A percentile compares a stretch with the other conserved stretches of the same genome.
These are phyloP conservation scores for Phytophthora pinifolia DNA, from an alignment of 352 stramenopile genomes.

Conservation along the genomic window DNA sequence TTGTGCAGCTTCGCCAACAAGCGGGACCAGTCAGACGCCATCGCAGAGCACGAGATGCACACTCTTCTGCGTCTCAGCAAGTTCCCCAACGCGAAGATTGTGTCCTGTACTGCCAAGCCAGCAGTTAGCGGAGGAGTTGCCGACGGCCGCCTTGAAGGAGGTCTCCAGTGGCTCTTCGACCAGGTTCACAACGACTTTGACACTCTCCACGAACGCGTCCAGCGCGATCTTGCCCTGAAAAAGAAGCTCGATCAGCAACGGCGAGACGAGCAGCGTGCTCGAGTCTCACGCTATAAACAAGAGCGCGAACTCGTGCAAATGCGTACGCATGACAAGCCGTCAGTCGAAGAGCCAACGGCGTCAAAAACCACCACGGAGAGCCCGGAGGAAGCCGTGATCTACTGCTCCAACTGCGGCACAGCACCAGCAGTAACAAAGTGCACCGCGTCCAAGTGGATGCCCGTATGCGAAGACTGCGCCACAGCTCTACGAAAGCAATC, in stretches of 20 bases:
- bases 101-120: conserved; percentile 66
- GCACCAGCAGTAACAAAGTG: conserved; percentile 72
- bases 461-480: conserved; percentile 65
- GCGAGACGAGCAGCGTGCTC: conserved; percentile 56
- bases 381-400: conserved; percentile 50
- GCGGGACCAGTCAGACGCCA: conserved; percentile 42
- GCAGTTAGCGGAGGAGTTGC: conserved; percentile 45
- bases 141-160: conserved; percentile 64
- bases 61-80: conserved; percentile 39
- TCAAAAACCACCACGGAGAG: conserved; percentile 8
- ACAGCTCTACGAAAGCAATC: conserved; percentile 40
- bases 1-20: conserved; percentile 79
- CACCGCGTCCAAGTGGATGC: conserved; percentile 85
- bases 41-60: conserved; percentile 42
- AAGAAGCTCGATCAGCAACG: conserved; percentile 60
- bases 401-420: conserved; percentile 61
- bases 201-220: conserved; percentile 46
- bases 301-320: conserved; percentile 71
- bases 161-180: conserved; percentile 72
- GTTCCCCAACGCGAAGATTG: conserved; percentile 43
- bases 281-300: conserved; percentile 71
- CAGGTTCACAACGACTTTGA: conserved; percentile 61
- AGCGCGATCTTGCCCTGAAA: conserved; percentile 49
- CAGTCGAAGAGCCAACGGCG: conserved; percentile 7
- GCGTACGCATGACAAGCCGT: conserved; percentile 50